Evolutionary conservation across 1,284 basidiomycete genomes (phyloP).

Genomic region (Rhizoctonia solani): DNA sequence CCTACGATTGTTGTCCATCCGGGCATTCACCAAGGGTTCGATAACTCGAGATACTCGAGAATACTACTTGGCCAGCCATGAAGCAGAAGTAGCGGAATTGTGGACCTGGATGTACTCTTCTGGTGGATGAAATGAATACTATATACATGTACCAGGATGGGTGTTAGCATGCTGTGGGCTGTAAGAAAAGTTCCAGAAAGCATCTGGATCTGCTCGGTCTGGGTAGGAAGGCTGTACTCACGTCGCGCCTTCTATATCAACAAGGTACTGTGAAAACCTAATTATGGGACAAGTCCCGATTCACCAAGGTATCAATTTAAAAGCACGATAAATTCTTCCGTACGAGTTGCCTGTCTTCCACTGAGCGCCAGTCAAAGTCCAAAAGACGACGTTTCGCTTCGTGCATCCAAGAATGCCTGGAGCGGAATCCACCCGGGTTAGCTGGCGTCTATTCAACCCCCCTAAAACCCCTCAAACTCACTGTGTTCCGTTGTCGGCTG

Average conservation of each 20-base stretch:
- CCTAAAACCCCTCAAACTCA: background rate
- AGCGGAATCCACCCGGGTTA: background rate
- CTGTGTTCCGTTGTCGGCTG: constrained; percentile 1
- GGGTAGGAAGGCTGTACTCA: too few species aligned
- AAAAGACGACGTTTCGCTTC: background rate
- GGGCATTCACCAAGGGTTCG: constrained; percentile 16
- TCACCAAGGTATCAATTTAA: too few species aligned
- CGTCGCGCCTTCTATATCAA: constrained; percentile 21
- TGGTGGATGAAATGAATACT: constrained; percentile 21
- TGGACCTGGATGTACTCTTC: constrained; percentile 17
- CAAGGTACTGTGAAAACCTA: constrained; percentile 12
- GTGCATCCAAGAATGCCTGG: constrained; percentile 15
- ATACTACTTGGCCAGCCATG: constrained; percentile 34
- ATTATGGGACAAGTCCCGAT: too few species aligned
- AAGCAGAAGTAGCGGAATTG: constrained; percentile 24
- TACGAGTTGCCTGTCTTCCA: constrained; percentile 18
- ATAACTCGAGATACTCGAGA: constrained; percentile 32
- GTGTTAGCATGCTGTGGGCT: too few species aligned
- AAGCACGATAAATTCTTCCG: too few species aligned
- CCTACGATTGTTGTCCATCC: background rate
- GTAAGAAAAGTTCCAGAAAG: too few species aligned
- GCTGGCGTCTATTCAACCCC: too few species aligned
- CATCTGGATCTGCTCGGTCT: too few species aligned
- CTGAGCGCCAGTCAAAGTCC: constrained; percentile 20
- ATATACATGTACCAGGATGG: too few species aligned